A percentile compares a stretch with the other conserved stretches of the same genome.
phyloP scores from a whole-genome alignment of 164 flowering plant species.

The Annona squamosa region DNA sequence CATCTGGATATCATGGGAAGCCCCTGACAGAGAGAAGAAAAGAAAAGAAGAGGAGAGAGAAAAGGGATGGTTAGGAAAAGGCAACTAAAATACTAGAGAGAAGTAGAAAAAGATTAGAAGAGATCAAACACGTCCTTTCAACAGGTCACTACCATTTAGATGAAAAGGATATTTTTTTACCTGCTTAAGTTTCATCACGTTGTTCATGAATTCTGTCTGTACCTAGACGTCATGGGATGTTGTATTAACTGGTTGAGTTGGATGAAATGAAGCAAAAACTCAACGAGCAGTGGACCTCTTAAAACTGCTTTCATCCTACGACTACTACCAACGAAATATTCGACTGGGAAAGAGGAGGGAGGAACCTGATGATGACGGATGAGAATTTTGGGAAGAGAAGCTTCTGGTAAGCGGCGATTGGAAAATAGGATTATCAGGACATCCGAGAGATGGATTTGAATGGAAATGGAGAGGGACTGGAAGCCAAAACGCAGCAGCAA shows the following conservation, averaged over 20 bases:
- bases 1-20: background rate
- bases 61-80: background rate
- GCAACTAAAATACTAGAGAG: background rate
- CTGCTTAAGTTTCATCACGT: background rate
- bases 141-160: background rate
- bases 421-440: no score
- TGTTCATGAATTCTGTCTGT: no score
- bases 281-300: background rate
- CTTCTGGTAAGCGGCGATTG: constrained; percentile 4
- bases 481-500: no score
- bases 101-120: background rate
- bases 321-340: no score
- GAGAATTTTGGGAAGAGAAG: background rate
- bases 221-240: background rate
- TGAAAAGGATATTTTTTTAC: background rate
- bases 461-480: no score
- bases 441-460: no score
- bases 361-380: background rate
- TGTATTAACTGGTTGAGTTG: background rate
- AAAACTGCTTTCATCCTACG: no score
- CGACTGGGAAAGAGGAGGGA: background rate
- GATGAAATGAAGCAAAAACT: background rate
- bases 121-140: background rate
- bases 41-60: background rate
- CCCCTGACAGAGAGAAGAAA: background rate